A percentile compares a stretch with the other conserved stretches of the same genome.
These are phyloP conservation scores for Helicocarpus griseus DNA, from an alignment of 2,329 filamentous ascomycete species.

Conservation along the genomic window DNA sequence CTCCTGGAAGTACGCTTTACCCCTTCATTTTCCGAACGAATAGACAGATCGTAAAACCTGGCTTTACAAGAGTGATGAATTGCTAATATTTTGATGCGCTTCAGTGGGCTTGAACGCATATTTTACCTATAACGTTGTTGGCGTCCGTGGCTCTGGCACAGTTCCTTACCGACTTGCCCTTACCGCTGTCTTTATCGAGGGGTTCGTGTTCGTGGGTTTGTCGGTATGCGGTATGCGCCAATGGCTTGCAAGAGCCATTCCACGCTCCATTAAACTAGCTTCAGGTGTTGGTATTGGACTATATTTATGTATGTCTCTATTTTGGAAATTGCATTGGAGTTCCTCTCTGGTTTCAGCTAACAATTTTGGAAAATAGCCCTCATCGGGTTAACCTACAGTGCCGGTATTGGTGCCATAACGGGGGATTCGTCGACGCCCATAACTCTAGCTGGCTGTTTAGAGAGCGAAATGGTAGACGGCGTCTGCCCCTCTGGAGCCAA, in stretches of 20 bases:
- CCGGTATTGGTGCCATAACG: conserved; percentile 70
- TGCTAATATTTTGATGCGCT: conserved; percentile 1
- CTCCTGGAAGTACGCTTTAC: conserved; percentile 49
- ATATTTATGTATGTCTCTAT: conserved; percentile 51
- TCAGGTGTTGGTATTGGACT: conserved; percentile 79
- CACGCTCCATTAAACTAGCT: conserved; percentile 74
- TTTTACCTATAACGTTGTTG: conserved; percentile 74
- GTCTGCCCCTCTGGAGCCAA: conserved; percentile 56
- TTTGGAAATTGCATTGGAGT: not conserved
- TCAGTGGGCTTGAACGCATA: conserved; percentile 77
- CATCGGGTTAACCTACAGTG: conserved; percentile 61
- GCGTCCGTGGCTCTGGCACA: conserved; percentile 61
- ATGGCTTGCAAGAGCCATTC: conserved; percentile 77
- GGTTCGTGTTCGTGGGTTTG: conserved; percentile 72
- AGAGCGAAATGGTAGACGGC: conserved; percentile 37
- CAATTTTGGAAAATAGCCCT: conserved; percentile 30
- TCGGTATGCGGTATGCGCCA: conserved; percentile 74
- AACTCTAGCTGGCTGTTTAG: conserved; percentile 64
- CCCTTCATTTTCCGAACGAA: not conserved
- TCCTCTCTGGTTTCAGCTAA: not conserved
- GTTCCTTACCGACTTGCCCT: conserved; percentile 68
- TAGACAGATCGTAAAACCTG: not conserved
- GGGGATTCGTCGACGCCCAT: conserved; percentile 60
- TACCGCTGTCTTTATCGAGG: conserved; percentile 82
- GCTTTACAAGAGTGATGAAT: no score